These are phyloP conservation scores for Solanum infundibuliforme DNA, from an alignment of 257 asterid species.

Conservation along the genomic window DNA sequence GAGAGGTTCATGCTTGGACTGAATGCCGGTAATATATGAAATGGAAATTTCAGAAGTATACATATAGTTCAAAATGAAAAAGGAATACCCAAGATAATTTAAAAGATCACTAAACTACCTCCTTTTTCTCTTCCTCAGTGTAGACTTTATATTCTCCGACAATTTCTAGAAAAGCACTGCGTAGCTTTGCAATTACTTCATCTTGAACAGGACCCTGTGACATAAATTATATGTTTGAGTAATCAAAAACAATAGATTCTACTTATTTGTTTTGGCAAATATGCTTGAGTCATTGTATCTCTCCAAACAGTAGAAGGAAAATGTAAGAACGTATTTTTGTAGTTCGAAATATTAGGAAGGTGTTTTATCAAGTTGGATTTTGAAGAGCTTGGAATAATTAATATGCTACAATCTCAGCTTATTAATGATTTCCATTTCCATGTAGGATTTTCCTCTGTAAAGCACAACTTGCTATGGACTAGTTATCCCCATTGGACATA, in stretches of 20 bases:
- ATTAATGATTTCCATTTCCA: neutral
- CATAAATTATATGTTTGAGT: neutral
- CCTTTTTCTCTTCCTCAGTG: constrained; percentile 73
- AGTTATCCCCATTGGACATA: neutral
- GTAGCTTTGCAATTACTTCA: constrained; percentile 76
- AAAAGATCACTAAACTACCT: constrained; percentile 31
- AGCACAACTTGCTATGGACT: neutral
- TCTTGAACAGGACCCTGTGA: constrained; percentile 91
- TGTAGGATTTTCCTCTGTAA: neutral
- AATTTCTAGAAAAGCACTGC: constrained; percentile 72
- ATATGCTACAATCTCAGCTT: neutral
- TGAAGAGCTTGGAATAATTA: neutral
- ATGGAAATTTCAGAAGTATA: neutral
- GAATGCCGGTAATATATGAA: neutral
- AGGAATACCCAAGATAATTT: neutral
- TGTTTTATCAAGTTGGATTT: neutral
- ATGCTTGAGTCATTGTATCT: neutral
- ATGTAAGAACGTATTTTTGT: neutral
- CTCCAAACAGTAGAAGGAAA: neutral
- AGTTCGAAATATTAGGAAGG: neutral
- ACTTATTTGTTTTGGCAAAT: neutral
- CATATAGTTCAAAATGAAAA: neutral
- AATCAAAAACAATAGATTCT: neutral
- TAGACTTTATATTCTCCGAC: constrained; percentile 71
- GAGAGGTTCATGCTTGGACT: neutral